Base-by-base conservation (phyloP, 257 asterid genomes). In the Fraxinus quadrangulata region DNA sequence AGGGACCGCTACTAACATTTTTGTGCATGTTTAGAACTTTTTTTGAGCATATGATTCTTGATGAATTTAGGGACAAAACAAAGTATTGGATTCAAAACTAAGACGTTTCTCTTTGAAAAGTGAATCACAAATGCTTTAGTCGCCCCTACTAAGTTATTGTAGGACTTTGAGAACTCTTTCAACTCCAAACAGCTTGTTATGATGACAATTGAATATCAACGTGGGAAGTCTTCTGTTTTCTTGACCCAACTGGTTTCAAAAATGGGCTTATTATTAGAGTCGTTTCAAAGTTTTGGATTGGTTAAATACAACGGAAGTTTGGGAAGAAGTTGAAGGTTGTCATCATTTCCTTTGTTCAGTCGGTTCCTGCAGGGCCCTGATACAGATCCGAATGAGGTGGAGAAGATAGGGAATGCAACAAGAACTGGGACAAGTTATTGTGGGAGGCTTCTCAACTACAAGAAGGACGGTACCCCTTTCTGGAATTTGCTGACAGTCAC, bases 311-410 rank as follows among this genome's bases (percentile, higher is more conserved):
- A 17, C 63, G 68, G 83, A 71, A 75, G 47, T 30, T 81, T 13
- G 69, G 70, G 70, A 75, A 78, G 84, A 77, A 72, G 76, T 56
- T 71, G 81, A 81, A n/a, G 81, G 66, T 76, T 61, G 73, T 39
- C 67, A 49, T 78, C 13, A 73, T 74, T 88, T 84, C 65, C 87
- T 85, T 79, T 81, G 83, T 87, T 84, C 89, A 96, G 99, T 85
- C 99, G 99, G 63, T 96, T 96, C 88, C 82, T 96, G 80, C 99
- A 96, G 89, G 99, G 99, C 61, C 89, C 91, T 5, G 98, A 89
- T 14, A 96, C 99, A 24, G 98, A 96, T 83, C 88, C 72, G 87
- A 80, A 86, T 2, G 99, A 96, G 88, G 98, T 96, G 17, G 97
- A 66, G 8, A 96, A 90, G 83, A 90, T 96, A 66, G 78, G 98